These are phyloP conservation scores for Chiua sp. DNA, from an alignment of 1,284 basidiomycete genomes.

Conservation along the genomic window DNA sequence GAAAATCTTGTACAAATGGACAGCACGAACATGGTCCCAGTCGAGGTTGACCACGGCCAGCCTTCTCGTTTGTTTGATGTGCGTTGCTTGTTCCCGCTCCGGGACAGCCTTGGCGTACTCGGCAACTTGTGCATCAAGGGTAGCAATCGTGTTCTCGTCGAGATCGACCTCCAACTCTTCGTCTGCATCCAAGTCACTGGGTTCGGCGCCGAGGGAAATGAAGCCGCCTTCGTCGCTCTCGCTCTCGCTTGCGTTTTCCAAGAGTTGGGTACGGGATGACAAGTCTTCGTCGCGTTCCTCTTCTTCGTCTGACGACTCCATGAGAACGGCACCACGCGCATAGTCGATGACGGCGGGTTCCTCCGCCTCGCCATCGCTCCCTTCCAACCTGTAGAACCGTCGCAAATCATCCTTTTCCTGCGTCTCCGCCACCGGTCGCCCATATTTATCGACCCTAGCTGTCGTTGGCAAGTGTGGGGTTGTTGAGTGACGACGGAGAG, in stretches of 20 bases:
- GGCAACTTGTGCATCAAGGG: constrained; percentile 77
- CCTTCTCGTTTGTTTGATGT: constrained; percentile 65
- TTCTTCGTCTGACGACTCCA: constrained; percentile 90
- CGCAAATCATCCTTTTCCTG: constrained; percentile 80
- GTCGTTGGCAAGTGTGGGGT: constrained; percentile 11
- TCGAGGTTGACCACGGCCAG: constrained; percentile 96
- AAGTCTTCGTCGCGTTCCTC: constrained; percentile 47
- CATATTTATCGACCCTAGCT: constrained; percentile 92
- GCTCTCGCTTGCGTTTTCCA: constrained; percentile 34
- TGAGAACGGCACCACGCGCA: constrained; percentile 86
- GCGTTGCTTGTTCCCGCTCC: constrained; percentile 39
- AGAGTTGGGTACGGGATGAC: constrained; percentile 35
- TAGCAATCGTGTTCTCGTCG: constrained; percentile 74
- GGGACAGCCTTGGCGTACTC: constrained; percentile 57
- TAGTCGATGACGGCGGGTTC: constrained; percentile 68
- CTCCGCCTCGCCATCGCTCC: constrained; percentile 43
- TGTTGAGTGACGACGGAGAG: neutral
- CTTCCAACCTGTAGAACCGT: constrained; percentile 82
- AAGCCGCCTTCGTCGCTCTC: constrained; percentile 56
- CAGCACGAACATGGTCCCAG: constrained; percentile 96
- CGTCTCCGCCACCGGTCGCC: constrained; percentile 71
- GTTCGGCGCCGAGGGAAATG: constrained; percentile 54
- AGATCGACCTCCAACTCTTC: constrained; percentile 72
- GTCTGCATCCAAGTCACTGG: constrained; percentile 29
- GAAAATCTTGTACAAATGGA: constrained; percentile 93